Conservation (phyloP, 2,329 filamentous ascomycete species). For the Coleophoma eucalyptorum region DNA sequence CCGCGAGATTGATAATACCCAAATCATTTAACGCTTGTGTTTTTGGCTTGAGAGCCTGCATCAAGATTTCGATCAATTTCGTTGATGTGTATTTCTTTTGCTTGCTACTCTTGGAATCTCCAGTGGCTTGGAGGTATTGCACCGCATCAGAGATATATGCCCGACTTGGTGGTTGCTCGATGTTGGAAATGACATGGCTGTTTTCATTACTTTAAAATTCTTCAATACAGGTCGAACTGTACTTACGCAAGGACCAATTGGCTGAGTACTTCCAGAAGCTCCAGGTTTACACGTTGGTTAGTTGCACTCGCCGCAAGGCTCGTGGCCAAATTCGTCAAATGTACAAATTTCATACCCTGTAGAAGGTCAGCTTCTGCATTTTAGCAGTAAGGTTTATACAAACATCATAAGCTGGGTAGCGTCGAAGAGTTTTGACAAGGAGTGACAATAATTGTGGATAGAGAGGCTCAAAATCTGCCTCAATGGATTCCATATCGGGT, state of each 20-base stretch:
- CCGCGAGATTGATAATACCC: slow-evolving; percentile 14
- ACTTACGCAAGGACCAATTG: slow-evolving; percentile 21
- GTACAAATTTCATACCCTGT: slow-evolving; percentile 30
- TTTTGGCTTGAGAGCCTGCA: slow-evolving; percentile 14
- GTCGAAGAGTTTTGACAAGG: slow-evolving; percentile 44
- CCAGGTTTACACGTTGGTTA: slow-evolving; percentile 7
- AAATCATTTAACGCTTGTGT: slow-evolving; percentile 11
- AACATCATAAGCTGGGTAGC: slow-evolving; percentile 47
- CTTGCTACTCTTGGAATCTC: slow-evolving; percentile 7
- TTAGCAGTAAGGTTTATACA: neutral
- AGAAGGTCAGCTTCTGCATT: slow-evolving; percentile 1
- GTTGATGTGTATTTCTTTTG: slow-evolving; percentile 15
- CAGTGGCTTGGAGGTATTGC: slow-evolving; percentile 17
- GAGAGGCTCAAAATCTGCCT: slow-evolving; percentile 8
- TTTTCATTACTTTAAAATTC: slow-evolving; percentile 4
- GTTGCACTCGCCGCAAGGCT: slow-evolving; percentile 5
- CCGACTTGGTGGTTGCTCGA: slow-evolving; percentile 22
- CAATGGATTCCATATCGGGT: neutral
- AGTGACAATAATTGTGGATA: slow-evolving; percentile 35
- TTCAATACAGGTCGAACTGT: neutral
- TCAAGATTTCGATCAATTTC: slow-evolving; percentile 15
- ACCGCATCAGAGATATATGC: slow-evolving; percentile 19
- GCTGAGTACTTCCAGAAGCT: slow-evolving; percentile 20
- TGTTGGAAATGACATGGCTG: slow-evolving; percentile 20
- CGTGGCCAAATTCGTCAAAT: slow-evolving; percentile 29